Evolutionary conservation across 2,329 filamentous ascomycete species (phyloP).

Genomic region (Botrytis elliptica): DNA sequence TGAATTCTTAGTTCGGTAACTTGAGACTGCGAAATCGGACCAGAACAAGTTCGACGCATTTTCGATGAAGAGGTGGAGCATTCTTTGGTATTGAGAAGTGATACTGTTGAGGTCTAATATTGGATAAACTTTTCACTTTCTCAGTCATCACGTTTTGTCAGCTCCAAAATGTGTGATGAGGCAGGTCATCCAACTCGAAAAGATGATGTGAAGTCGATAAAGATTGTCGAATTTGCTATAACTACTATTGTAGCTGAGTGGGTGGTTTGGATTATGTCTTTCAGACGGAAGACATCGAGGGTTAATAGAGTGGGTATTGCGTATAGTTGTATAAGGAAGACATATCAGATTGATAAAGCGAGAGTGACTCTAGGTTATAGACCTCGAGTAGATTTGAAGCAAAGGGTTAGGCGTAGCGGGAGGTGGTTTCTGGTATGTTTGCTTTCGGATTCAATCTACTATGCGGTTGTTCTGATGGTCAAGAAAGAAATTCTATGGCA

Average conservation of each 20-base stretch:
- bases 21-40: not conserved
- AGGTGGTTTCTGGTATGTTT: not conserved
- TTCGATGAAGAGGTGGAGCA: not conserved
- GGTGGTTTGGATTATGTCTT: slow-evolving; percentile 23
- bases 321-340: not conserved
- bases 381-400: not conserved
- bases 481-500: not conserved
- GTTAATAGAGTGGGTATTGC: not conserved
- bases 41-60: not conserved
- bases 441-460: not conserved
- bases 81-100: not conserved
- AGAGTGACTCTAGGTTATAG: not conserved
- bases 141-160: no score
- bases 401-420: not conserved
- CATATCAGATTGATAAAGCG: not conserved
- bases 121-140: no score
- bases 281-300: slow-evolving; percentile 17
- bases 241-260: slow-evolving; percentile 25
- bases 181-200: no score
- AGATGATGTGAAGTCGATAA: no score
- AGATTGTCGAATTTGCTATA: slow-evolving; percentile 15
- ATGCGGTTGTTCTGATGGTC: not conserved
- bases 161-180: no score
- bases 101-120: not conserved
- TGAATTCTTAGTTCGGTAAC: slow-evolving; percentile 66